Percentiles rank a stretch among this genome's conserved stretches.
Evolutionary conservation across 1,139 yeast genomes (phyloP).

Genomic region (Arxiozyma bovina): DNA sequence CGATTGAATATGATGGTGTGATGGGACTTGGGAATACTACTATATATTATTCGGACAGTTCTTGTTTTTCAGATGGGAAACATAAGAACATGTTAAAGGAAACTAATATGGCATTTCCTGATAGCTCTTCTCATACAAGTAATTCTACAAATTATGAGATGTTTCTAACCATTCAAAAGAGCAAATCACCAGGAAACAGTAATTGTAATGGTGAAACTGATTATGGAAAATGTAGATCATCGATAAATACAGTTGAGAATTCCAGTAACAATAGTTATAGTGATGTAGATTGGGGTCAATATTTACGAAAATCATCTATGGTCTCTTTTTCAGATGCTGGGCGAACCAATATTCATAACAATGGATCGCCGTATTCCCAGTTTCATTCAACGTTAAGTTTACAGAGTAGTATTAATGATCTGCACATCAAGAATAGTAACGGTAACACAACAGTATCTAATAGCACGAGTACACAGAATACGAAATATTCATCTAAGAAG

Average conservation of each 20-base stretch:
- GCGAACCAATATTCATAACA: neutral
- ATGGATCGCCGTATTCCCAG: neutral
- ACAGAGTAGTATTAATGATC: neutral
- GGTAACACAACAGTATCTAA: neutral
- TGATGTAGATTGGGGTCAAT: conserved; percentile 7
- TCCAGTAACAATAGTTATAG: neutral
- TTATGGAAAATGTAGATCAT: neutral
- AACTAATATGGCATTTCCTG: conserved; percentile 24
- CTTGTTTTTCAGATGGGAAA: conserved; percentile 5
- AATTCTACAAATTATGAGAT: neutral
- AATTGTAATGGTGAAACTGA: neutral
- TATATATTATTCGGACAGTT: conserved; percentile 14
- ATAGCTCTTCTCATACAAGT: conserved; percentile 13
- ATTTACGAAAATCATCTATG: conserved; percentile 2
- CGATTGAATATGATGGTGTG: conserved; percentile 8
- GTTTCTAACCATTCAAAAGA: no score
- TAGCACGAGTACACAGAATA: no score
- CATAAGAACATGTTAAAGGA: conserved; percentile 15
- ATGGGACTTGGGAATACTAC: conserved; percentile 5
- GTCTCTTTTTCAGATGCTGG: neutral
- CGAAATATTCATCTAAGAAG: no score
- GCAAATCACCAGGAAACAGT: neutral
- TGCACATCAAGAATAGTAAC: neutral
- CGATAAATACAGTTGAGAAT: neutral
- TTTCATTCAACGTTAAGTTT: neutral